Evolutionary conservation across 148 eudicot genomes (phyloP).

Genomic region (Fallopia convolvulus): DNA sequence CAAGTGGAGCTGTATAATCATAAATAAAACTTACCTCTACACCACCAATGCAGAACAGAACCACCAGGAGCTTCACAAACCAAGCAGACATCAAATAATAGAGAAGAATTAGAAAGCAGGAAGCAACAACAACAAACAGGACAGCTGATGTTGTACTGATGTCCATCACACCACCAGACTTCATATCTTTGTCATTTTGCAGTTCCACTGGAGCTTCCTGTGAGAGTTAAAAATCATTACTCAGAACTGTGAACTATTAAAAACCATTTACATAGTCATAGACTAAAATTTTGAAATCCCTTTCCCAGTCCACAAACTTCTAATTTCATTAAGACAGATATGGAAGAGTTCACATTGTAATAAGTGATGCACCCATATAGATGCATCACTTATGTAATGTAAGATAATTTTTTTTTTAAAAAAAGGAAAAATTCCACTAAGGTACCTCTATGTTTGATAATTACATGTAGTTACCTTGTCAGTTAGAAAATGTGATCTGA

Average conservation of each 20-base stretch:
- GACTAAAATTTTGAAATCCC: neutral
- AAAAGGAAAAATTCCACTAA: neutral
- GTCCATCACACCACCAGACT: slow-evolving; percentile 44
- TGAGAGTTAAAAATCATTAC: neutral
- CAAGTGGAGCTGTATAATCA: neutral
- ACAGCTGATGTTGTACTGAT: slow-evolving; percentile 64
- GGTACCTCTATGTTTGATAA: neutral
- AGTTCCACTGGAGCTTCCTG: slow-evolving; percentile 62
- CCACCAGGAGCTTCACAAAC: slow-evolving; percentile 71
- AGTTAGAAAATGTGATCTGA: neutral
- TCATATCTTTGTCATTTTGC: slow-evolving; percentile 19
- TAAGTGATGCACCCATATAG: neutral
- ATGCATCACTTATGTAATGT: neutral
- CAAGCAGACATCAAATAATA: slow-evolving; percentile 70
- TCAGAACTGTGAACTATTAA: neutral
- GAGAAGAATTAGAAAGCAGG: slow-evolving; percentile 62
- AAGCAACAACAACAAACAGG: slow-evolving; percentile 65
- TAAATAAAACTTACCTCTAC: slow-evolving; percentile 44
- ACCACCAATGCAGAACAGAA: slow-evolving; percentile 83
- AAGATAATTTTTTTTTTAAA: neutral
- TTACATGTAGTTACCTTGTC: neutral
- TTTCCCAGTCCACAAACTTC: neutral
- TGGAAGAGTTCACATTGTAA: neutral
- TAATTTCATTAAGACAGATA: neutral
- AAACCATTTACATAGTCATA: neutral